phyloP scores from a whole-genome alignment of 2,329 filamentous ascomycete species.

The Microsporum canis region DNA sequence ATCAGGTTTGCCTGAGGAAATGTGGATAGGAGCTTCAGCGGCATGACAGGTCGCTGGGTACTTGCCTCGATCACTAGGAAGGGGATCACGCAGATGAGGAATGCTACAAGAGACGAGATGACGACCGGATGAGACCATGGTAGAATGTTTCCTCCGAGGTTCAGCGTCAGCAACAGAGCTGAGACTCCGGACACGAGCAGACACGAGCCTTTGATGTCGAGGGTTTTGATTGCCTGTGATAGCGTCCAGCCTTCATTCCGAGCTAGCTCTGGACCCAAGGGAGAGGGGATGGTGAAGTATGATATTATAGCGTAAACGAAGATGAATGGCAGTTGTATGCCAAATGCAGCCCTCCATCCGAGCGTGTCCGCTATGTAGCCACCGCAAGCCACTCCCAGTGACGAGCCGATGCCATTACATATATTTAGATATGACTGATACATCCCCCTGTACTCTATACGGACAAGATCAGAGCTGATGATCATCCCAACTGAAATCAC shows the following conservation, averaged over 20 bases:
- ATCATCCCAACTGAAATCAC: conserved; percentile 56
- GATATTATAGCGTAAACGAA: conserved; percentile 20
- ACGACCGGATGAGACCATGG: conserved; percentile 43
- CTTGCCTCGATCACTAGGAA: conserved; percentile 16
- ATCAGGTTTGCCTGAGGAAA: conserved; percentile 22
- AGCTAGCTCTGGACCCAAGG: conserved; percentile 37
- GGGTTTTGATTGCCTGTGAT: conserved; percentile 35
- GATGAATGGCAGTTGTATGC: conserved; percentile 41
- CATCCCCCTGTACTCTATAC: conserved; percentile 48
- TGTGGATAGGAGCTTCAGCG: conserved; percentile 37
- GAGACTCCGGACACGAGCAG: conserved; percentile 39
- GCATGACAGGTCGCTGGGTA: conserved; percentile 41
- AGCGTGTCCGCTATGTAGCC: conserved; percentile 31
- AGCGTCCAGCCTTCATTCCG: conserved; percentile 32
- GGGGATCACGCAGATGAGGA: conserved; percentile 26
- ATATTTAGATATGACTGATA: conserved; percentile 36
- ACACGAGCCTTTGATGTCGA: conserved; percentile 41
- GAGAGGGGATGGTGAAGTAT: conserved; percentile 31
- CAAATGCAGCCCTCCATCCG: conserved; percentile 35
- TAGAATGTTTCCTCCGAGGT: conserved; percentile 43
- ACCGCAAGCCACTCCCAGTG: conserved; percentile 29
- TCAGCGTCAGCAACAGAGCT: conserved; percentile 40
- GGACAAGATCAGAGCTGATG: conserved; percentile 55
- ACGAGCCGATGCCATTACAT: conserved; percentile 28
- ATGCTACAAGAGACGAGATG: conserved; percentile 36